phyloP scores from a whole-genome alignment of 495 filamentous ascomycete genomes.

The Talaromyces liani region DNA sequence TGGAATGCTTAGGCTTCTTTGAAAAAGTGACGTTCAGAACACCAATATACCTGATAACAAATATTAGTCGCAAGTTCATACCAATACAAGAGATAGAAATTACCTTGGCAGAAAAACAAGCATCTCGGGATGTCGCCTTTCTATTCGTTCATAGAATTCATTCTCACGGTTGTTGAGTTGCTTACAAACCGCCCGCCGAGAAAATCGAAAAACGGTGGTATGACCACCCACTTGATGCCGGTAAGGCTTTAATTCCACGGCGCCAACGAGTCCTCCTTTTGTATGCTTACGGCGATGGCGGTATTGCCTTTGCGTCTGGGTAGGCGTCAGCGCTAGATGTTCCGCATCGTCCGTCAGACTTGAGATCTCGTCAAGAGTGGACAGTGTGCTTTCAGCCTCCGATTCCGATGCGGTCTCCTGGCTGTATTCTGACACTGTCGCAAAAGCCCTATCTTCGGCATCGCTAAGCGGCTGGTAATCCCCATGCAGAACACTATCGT shows the following conservation, averaged over 20 bases:
- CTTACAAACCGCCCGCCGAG: constrained; percentile 90
- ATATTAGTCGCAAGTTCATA: constrained; percentile 21
- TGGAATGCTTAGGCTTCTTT: constrained; percentile 66
- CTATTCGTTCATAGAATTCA: constrained; percentile 95
- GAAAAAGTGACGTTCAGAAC: constrained; percentile 96
- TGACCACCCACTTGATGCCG: constrained; percentile 96
- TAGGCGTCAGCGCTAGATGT: constrained; percentile 52
- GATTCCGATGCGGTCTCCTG: constrained; percentile 51
- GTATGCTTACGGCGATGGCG: constrained; percentile 24
- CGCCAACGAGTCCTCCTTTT: constrained; percentile 47
- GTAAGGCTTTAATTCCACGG: constrained; percentile 94
- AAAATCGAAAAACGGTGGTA: constrained; percentile 93
- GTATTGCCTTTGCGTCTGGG: constrained; percentile 25
- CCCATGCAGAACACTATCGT: constrained; percentile 54
- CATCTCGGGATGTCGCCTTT: constrained; percentile 80
- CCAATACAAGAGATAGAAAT: constrained; percentile 22
- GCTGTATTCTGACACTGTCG: constrained; percentile 30
- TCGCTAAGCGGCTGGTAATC: constrained; percentile 40
- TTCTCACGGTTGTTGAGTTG: constrained; percentile 96
- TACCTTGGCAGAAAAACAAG: constrained; percentile 89
- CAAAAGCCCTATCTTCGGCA: constrained; percentile 26
- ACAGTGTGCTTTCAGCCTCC: constrained; percentile 46
- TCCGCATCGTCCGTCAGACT: constrained; percentile 52
- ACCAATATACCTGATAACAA: constrained; percentile 72
- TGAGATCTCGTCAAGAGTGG: constrained; percentile 40